These are phyloP conservation scores for Naganishia vishniacii DNA, from an alignment of 768 basidiomycete genomes.

Conservation along the genomic window DNA sequence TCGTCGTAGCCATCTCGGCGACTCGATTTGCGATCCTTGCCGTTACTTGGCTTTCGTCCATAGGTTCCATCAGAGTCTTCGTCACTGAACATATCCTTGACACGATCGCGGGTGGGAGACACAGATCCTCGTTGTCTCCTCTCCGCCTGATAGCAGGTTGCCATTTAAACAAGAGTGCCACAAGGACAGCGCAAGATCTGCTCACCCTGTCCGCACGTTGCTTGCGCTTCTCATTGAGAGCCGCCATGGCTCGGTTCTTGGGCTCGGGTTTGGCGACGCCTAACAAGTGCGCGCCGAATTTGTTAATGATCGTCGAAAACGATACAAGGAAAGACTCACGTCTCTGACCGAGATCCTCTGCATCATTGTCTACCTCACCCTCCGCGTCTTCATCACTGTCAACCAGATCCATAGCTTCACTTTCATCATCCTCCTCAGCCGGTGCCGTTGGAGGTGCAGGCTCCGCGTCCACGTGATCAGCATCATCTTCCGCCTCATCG, in stretches of 20 bases:
- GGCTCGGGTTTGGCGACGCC: conserved; percentile 20
- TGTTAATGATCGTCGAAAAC: not conserved
- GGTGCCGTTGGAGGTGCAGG: not conserved
- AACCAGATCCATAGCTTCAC: conserved; percentile 41
- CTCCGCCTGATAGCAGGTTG: not conserved
- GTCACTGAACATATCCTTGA: conserved; percentile 21
- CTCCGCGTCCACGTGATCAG: not conserved
- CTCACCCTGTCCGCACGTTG: conserved; percentile 18
- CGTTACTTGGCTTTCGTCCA: conserved; percentile 1
- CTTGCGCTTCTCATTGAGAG: conserved; percentile 17
- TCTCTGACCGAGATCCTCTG: conserved; percentile 8
- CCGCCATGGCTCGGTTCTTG: conserved; percentile 20
- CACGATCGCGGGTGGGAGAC: conserved; percentile 8
- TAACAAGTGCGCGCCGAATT: not conserved
- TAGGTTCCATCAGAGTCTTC: conserved; percentile 10
- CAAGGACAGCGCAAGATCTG: not conserved
- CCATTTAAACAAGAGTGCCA: not conserved
- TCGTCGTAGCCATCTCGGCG: conserved; percentile 19
- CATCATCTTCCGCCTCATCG: conserved; percentile 24
- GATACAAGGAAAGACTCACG: not conserved
- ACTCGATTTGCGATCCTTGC: not conserved
- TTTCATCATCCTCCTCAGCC: conserved; percentile 32
- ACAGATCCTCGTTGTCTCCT: conserved; percentile 18
- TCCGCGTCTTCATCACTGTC: conserved; percentile 38
- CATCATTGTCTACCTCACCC: conserved; percentile 15